Evolutionary conservation across 176 grass and related monocot species (phyloP).

Genomic region (Triticum monococcum): DNA sequence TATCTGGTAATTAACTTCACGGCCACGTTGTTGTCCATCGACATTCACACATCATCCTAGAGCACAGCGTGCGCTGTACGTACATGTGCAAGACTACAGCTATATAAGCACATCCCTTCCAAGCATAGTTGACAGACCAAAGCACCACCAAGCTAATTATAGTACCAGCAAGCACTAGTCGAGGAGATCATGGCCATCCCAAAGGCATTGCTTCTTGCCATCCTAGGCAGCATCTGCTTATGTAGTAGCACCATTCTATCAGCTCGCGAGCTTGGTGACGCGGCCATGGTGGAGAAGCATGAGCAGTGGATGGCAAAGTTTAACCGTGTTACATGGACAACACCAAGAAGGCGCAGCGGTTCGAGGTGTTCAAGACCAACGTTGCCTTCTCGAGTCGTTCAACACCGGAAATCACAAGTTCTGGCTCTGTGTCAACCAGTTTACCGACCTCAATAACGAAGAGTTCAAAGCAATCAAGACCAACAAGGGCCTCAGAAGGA

Average conservation of each 20-base stretch:
- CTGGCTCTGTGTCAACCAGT: not conserved
- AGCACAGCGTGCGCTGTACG: too few species aligned
- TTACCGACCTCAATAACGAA: not conserved
- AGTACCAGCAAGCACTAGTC: not conserved
- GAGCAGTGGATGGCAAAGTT: not conserved
- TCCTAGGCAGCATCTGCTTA: not conserved
- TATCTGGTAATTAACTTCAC: not conserved
- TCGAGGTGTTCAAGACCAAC: not conserved
- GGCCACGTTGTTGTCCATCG: too few species aligned
- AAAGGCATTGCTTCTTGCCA: not conserved
- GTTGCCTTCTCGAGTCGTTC: not conserved
- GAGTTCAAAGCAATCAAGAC: not conserved
- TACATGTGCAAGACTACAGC: not conserved
- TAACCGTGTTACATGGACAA: not conserved
- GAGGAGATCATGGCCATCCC: not conserved
- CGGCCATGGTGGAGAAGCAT: not conserved
- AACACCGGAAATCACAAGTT: not conserved
- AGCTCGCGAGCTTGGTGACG: not conserved
- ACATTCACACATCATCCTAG: too few species aligned
- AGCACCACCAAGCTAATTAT: not conserved
- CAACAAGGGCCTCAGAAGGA: not conserved
- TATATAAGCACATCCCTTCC: not conserved
- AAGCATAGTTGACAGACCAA: not conserved
- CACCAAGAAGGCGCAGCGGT: not conserved
- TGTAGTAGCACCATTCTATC: not conserved